Conservation (phyloP, 108 stramenopile genomes). For the Nannochloropsis gaditana region DNA sequence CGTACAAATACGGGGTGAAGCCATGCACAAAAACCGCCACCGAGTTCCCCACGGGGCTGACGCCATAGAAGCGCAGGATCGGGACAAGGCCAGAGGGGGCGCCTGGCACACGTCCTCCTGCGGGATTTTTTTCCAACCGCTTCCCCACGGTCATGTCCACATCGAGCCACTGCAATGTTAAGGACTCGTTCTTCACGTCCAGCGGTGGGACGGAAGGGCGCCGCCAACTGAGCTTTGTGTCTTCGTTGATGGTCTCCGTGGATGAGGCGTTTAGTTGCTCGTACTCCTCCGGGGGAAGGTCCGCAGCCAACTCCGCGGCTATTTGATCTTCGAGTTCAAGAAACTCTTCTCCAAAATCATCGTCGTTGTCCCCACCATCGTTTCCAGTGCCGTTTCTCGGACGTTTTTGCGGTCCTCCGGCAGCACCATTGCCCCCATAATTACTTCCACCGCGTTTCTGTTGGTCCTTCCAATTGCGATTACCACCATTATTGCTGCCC, state of each 20-base stretch:
- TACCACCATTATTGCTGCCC: neutral
- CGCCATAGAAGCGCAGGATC: slow-evolving; percentile 86
- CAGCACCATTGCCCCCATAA: neutral
- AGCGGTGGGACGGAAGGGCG: neutral
- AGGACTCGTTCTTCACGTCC: neutral
- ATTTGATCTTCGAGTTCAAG: neutral
- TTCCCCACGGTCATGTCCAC: slow-evolving; percentile 82
- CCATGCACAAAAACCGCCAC: slow-evolving; percentile 89
- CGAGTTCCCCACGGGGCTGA: slow-evolving; percentile 78
- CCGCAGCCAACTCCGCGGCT: neutral
- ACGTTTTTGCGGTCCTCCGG: neutral
- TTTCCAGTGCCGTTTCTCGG: neutral
- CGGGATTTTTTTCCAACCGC: slow-evolving; percentile 68
- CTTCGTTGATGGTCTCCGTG: slow-evolving; percentile 17
- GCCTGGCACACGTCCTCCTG: slow-evolving; percentile 25
- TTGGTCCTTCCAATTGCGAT: neutral
- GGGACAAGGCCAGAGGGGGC: slow-evolving; percentile 64
- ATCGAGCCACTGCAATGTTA: slow-evolving; percentile 90
- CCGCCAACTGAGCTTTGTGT: neutral
- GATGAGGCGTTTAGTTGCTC: neutral
- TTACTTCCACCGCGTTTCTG: slow-evolving; percentile 12
- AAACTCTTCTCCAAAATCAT: neutral
- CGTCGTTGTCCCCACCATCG: neutral
- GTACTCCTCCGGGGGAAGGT: neutral
- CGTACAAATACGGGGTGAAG: slow-evolving; percentile 87